phyloP scores from a whole-genome alignment of 768 basidiomycete species.

The Scleroderma bovista region DNA sequence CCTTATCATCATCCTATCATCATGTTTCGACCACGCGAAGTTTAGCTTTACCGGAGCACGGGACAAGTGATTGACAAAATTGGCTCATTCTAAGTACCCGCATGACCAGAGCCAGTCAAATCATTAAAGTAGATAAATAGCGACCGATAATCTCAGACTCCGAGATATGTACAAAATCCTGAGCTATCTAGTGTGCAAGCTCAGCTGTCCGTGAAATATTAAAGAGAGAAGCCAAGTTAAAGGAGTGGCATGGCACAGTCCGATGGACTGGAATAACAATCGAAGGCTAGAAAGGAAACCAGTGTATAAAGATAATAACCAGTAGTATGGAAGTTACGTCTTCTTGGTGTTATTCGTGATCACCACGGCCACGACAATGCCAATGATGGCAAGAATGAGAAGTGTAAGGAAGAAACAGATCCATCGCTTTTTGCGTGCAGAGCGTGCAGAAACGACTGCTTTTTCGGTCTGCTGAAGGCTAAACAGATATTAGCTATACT shows the following conservation, averaged over 20 bases:
- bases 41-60: too few species aligned
- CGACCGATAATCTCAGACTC: not conserved
- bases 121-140: not conserved
- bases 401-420: constrained; percentile 83
- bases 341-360: constrained; percentile 42
- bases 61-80: too few species aligned
- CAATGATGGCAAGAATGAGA: constrained; percentile 61
- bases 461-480: constrained; percentile 82
- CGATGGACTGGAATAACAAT: not conserved
- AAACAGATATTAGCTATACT: constrained; percentile 5
- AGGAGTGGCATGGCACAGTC: not conserved
- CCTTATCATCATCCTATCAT: too few species aligned
- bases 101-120: not conserved
- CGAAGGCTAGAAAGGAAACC: not conserved
- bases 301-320: not conserved
- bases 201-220: not conserved
- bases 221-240: not conserved
- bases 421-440: constrained; percentile 94
- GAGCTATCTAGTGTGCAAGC: not conserved
- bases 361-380: constrained; percentile 56
- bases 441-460: constrained; percentile 79
- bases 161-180: not conserved
- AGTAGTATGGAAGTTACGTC: not conserved
- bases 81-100: too few species aligned
- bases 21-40: too few species aligned